phyloP scores from a whole-genome alignment of 108 stramenopile genomes.

The Cyclotella choctawhatcheeana region DNA sequence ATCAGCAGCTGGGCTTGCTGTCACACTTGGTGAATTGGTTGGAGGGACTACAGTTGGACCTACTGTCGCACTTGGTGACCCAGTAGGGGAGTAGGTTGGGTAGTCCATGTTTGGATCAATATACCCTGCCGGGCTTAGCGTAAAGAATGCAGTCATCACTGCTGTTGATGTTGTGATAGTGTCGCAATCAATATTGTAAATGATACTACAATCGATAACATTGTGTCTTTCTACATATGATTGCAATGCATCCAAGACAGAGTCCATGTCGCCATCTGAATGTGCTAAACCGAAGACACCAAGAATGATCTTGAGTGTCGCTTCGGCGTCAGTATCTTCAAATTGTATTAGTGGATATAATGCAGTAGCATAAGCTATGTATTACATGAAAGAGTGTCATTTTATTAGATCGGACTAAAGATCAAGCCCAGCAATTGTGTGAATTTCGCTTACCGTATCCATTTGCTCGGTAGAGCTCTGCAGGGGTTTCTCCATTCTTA shows the following conservation, averaged over 20 bases:
- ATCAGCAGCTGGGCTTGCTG: neutral
- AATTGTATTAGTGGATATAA: constrained; percentile 26
- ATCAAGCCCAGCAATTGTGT: neutral
- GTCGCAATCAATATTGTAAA: constrained; percentile 11
- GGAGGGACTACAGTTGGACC: no score
- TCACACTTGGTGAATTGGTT: neutral
- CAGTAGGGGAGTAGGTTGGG: neutral
- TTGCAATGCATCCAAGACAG: constrained; percentile 28
- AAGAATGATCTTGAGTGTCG: constrained; percentile 28
- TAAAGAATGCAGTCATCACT: neutral
- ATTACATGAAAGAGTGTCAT: neutral
- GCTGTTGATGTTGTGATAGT: neutral
- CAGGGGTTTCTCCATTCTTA: constrained; percentile 4
- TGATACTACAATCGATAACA: constrained; percentile 30
- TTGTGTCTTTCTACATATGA: constrained; percentile 10
- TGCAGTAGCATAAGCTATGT: constrained; percentile 26
- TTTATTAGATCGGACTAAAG: neutral
- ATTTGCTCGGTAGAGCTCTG: constrained; percentile 17
- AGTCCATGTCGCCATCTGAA: constrained; percentile 15
- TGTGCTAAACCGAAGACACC: constrained; percentile 20
- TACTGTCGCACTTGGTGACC: neutral
- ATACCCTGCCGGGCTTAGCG: neutral
- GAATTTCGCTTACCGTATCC: constrained; percentile 16
- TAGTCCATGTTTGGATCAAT: no score
- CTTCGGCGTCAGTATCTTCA: neutral